Evolutionary conservation across 1,139 yeast species (phyloP).

Genomic region (Hyphopichia fennica): DNA sequence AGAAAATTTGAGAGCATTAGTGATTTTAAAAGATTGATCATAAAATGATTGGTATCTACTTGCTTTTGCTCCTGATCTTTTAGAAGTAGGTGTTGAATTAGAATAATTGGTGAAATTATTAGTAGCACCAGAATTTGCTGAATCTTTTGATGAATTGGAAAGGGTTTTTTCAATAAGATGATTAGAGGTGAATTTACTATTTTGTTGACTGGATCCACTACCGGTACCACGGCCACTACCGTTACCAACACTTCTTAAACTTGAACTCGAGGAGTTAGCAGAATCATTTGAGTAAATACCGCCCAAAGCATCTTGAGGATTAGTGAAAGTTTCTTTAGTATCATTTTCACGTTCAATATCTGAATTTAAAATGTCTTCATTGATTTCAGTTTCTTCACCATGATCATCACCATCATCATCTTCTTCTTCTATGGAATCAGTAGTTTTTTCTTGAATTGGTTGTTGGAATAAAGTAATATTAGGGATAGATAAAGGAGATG

Average conservation of each 20-base stretch:
- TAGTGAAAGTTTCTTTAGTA: constrained; percentile 15
- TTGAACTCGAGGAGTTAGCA: constrained; percentile 37
- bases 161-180: constrained; percentile 30
- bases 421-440: constrained; percentile 27
- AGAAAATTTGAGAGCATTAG: constrained; percentile 45
- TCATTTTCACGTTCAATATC: constrained; percentile 17
- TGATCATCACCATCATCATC: constrained; percentile 23
- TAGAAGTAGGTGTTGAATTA: constrained; percentile 26
- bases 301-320: constrained; percentile 24
- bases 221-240: neutral
- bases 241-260: constrained; percentile 22
- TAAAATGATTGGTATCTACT: constrained; percentile 51
- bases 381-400: constrained; percentile 26
- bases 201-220: constrained; percentile 10
- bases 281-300: constrained; percentile 30
- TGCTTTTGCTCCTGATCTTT: constrained; percentile 49
- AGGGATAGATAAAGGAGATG: constrained; percentile 27
- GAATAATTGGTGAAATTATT: constrained; percentile 9
- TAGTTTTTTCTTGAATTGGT: constrained; percentile 30
- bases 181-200: constrained; percentile 13
- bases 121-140: constrained; percentile 14
- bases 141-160: constrained; percentile 37
- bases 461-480: constrained; percentile 26
- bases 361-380: constrained; percentile 4
- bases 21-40: constrained; percentile 46